Evolutionary conservation across 768 basidiomycete genomes (phyloP), one percentile per base, ranked within the genome.

Genomic region (Suillus americanus): DNA sequence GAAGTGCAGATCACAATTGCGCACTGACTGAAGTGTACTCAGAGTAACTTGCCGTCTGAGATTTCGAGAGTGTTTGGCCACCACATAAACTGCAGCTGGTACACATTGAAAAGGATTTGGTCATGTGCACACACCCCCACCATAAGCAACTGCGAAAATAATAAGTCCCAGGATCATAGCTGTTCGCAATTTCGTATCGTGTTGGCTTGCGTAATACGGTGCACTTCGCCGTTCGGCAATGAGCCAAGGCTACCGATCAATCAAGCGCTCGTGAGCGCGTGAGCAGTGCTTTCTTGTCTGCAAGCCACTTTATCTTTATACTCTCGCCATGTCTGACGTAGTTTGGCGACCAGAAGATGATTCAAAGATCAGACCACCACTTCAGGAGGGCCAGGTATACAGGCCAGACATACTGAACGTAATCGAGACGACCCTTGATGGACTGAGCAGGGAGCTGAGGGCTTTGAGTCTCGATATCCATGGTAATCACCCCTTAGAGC

Each of bases 391-490:
- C 23, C 69, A 72, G 5, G 76, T 89, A 18, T 87, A 83, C 68
- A 79, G 84, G 46, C 83, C 84, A 2, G 88, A 90, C 61, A 80
- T 89, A 13, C 75, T 89, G 41, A 76, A 85, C 64, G 82, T 82
- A 28, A 88, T 92, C 50, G 87, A 88, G 65, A 71, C 77, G 23
- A 81, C 80, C 63, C 83, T 93, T 48, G 72, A 80, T 62, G 78
- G 74, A 28, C 76, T 90, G 23, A 81, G 86, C 66, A 71, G 73
- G 0, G 86, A 88, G 56, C 74, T 93, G 61, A 80, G 86, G 62
- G 75, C 69, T 51, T 76, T 94, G 28, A 92, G 90, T 71, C 75
- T 90, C 38, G 87, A 90, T 70, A 91, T 94, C 23, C 90, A 89
- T 66, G 83, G 91, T 89, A 69, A 40, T 62, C 5, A 5, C 10